Evolutionary conservation across 2,329 filamentous ascomycete species (phyloP).

Genomic region (Hymenoscyphus scutula): DNA sequence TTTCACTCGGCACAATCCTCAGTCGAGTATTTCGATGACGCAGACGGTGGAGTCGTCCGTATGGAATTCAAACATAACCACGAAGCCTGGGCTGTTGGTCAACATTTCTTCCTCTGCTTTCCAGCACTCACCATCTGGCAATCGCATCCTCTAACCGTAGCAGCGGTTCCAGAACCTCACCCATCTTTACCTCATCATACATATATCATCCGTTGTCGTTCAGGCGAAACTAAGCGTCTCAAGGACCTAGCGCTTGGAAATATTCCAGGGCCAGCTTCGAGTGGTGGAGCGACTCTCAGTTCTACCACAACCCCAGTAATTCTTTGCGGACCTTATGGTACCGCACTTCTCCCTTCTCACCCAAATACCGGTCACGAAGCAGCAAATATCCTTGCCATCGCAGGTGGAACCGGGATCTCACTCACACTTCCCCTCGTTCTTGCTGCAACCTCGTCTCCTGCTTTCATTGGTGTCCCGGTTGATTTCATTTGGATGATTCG

Average conservation of each 20-base stretch:
- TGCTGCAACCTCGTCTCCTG: constrained; percentile 37
- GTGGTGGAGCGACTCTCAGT: not conserved
- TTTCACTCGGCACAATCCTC: constrained; percentile 54
- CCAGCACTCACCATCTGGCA: constrained; percentile 70
- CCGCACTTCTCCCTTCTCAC: constrained; percentile 26
- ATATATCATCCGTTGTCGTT: constrained; percentile 57
- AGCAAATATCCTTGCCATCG: constrained; percentile 50
- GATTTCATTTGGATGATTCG: constrained; percentile 67
- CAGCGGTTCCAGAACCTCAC: constrained; percentile 62
- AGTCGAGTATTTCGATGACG: constrained; percentile 53
- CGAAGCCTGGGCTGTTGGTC: constrained; percentile 63
- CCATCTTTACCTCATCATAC: constrained; percentile 46
- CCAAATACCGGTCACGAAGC: constrained; percentile 37
- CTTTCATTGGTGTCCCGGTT: constrained; percentile 36
- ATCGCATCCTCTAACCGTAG: constrained; percentile 75
- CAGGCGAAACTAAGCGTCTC: constrained; percentile 51
- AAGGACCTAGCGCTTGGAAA: constrained; percentile 35
- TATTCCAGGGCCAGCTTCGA: not conserved
- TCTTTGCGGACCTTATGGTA: constrained; percentile 63
- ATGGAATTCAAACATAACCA: constrained; percentile 68
- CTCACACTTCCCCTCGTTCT: constrained; percentile 54
- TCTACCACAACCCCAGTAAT: constrained; percentile 51
- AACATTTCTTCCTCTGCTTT: constrained; percentile 77
- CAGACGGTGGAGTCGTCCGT: constrained; percentile 60
- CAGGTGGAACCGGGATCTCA: constrained; percentile 58